Evolutionary conservation across 2,329 filamentous ascomycete species (phyloP).

Genomic region (Aphanocladium album): DNA sequence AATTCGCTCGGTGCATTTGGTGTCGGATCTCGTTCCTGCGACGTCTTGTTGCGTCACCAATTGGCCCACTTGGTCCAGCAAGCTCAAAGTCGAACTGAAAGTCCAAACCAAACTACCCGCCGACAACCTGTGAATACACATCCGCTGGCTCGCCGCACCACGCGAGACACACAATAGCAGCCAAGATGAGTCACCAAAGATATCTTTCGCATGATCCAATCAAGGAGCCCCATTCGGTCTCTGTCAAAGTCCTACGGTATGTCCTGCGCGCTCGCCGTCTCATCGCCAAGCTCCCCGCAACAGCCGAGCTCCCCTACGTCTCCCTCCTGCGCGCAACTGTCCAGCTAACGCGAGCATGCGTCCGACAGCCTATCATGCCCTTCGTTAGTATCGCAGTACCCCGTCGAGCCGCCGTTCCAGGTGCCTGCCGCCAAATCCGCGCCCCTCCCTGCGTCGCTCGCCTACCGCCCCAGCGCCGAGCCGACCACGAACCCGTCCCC

Average conservation of each 20-base stretch:
- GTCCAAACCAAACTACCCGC: background rate
- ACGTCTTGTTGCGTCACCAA: too few relatives aligned
- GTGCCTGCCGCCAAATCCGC: slow-evolving; percentile 34
- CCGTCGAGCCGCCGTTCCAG: slow-evolving; percentile 44
- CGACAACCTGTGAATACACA: background rate
- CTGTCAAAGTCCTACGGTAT: slow-evolving; percentile 69
- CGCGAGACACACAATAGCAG: background rate
- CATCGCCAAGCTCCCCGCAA: background rate
- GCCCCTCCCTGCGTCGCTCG: slow-evolving; percentile 62
- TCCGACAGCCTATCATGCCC: slow-evolving; percentile 71
- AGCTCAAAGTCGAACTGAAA: background rate
- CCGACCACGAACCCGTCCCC: slow-evolving; percentile 44
- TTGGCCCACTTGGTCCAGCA: background rate
- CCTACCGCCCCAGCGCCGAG: slow-evolving; percentile 49
- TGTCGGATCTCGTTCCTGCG: too few relatives aligned
- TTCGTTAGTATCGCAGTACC: slow-evolving; percentile 66
- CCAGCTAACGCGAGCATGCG: background rate
- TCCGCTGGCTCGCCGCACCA: background rate
- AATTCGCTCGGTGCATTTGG: too few relatives aligned
- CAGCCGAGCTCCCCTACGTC: background rate
- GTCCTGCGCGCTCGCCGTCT: slow-evolving; percentile 11
- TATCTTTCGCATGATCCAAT: slow-evolving; percentile 52
- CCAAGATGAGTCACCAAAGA: slow-evolving; percentile 56
- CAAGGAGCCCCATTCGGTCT: slow-evolving; percentile 75
- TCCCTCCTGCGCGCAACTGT: background rate